These are phyloP conservation scores for Pyricularia grisea DNA, from an alignment of 2,329 filamentous ascomycete genomes.

Conservation along the genomic window DNA sequence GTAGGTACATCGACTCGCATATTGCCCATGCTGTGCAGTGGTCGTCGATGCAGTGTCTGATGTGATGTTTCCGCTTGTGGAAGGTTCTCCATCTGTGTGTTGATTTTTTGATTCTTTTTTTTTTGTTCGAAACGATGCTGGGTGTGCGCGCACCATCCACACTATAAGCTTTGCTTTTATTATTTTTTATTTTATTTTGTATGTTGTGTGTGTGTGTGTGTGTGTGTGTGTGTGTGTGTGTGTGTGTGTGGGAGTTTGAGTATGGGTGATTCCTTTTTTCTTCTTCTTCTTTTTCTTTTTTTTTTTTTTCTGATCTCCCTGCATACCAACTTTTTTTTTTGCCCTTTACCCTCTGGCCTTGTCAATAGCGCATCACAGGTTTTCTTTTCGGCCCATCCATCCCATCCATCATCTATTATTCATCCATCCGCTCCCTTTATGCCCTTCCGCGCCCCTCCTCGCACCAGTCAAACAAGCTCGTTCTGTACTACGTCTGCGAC, in stretches of 20 bases:
- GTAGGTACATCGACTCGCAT: neutral
- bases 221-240: too few species aligned
- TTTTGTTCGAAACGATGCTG: conserved; percentile 7
- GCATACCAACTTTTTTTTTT: too few species aligned
- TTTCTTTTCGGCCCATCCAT: conserved; percentile 1
- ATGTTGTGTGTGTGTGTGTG: neutral
- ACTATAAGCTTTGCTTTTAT: conserved; percentile 8
- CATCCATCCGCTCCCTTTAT: neutral
- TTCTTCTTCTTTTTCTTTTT: conserved; percentile 4
- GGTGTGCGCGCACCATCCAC: conserved; percentile 7
- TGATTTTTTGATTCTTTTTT: conserved; percentile 5
- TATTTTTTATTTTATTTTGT: conserved; percentile 5
- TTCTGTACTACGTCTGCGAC: neutral
- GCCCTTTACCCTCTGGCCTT: conserved; percentile 4
- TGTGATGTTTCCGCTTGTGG: conserved; percentile 16
- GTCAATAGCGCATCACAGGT: neutral
- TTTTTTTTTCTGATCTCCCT: neutral
- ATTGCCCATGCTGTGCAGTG: conserved; percentile 10
- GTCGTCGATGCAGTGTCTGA: conserved; percentile 15
- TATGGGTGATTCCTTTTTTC: neutral
- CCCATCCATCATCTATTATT: neutral
- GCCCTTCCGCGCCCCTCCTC: neutral
- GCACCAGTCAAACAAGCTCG: neutral
- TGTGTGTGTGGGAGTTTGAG: too few species aligned
- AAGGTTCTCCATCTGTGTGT: conserved; percentile 16